Conservation (phyloP, 139 green algal species). For the Gonium pectorale region DNA sequence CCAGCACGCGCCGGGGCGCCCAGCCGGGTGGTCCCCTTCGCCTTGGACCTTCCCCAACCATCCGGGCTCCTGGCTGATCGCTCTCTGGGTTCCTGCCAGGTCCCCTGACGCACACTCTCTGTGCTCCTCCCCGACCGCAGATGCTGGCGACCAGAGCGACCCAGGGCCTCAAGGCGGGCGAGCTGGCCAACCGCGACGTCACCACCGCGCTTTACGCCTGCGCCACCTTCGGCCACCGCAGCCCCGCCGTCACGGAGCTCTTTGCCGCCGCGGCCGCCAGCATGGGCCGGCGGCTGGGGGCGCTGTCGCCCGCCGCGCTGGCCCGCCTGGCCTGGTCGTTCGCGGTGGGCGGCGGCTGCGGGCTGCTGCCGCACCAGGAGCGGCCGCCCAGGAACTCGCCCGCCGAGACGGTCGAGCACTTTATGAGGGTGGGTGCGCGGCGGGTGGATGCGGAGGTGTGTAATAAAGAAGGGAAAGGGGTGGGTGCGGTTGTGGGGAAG, state of each 20-base stretch:
- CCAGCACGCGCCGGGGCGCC: no score
- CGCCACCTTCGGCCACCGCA: neutral
- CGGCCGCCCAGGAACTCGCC: no score
- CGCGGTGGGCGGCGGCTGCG: constrained; percentile 17
- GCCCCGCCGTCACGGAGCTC: neutral
- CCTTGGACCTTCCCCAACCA: no score
- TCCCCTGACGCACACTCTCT: neutral
- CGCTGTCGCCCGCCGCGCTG: neutral
- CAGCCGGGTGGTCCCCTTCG: no score
- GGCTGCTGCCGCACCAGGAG: constrained; percentile 1
- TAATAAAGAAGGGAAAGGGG: no score
- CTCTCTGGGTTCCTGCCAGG: neutral
- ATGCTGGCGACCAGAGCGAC: neutral
- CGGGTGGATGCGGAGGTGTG: no score
- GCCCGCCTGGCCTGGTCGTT: constrained; percentile 17
- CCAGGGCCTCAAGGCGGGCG: neutral
- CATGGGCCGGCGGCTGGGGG: neutral
- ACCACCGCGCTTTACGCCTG: neutral
- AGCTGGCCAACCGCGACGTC: neutral
- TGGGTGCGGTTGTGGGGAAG: no score
- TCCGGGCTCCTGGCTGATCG: no score
- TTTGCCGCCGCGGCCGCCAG: neutral
- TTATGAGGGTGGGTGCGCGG: no score
- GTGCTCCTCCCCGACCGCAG: neutral
- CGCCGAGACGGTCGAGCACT: no score